Conservation (phyloP, 1,284 basidiomycete species). For the Microbotryum scabiosae region DNA sequence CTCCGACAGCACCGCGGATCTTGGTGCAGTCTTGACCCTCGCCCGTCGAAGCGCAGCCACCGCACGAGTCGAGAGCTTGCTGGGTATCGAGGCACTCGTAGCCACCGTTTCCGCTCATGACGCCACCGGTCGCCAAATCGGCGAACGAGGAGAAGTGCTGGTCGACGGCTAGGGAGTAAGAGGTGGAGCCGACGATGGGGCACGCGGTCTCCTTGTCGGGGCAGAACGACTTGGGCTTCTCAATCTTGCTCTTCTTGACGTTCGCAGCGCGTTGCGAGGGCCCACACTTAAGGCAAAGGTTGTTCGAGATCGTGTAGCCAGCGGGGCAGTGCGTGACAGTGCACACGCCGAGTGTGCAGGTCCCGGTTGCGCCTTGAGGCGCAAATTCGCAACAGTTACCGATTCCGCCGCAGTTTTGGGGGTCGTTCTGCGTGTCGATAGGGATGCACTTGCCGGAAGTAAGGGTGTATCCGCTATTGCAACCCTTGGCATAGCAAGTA, state of each 20-base stretch:
- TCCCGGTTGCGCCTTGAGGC: conserved; percentile 1
- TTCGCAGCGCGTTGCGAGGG: conserved; percentile 6
- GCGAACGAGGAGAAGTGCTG: conserved; percentile 16
- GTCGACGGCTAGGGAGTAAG: conserved; percentile 20
- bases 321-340: conserved; percentile 2
- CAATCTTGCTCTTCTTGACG: conserved; percentile 15
- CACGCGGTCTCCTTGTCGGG: conserved; percentile 29
- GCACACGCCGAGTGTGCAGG: conserved; percentile 7
- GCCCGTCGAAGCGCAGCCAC: conserved; percentile 58
- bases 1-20: conserved; percentile 56
- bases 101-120: conserved; percentile 26
- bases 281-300: background rate
- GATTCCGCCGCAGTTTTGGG: conserved; percentile 4
- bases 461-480: conserved; percentile 1
- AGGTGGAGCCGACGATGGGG: conserved; percentile 29
- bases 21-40: conserved; percentile 61
- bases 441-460: conserved; percentile 30
- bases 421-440: conserved; percentile 3
- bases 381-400: conserved; percentile 5
- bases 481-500: conserved; percentile 38
- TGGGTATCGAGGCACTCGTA: conserved; percentile 44
- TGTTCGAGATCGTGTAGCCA: conserved; percentile 10
- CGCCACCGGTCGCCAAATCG: conserved; percentile 9
- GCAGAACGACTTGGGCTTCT: conserved; percentile 18
- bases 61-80: conserved; percentile 49